phyloP scores from a whole-genome alignment of 176 grass and related monocot genomes.

The Urochloa ruziziensis region DNA sequence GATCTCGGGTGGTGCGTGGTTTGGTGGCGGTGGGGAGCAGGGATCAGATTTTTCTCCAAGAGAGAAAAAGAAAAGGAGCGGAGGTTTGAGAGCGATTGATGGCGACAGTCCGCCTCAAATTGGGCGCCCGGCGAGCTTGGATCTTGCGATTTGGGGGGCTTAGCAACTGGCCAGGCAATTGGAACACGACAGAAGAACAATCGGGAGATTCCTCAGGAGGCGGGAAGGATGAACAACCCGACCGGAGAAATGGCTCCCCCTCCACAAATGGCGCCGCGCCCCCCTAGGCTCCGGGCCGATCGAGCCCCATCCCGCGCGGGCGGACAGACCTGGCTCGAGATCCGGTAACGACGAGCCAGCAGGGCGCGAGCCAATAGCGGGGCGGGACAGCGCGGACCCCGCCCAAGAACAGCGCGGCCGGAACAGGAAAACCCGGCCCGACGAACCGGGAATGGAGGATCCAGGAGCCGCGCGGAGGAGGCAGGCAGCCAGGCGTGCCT shows the following conservation, averaged over 20 bases:
- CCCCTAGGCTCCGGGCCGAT: constrained; percentile 11
- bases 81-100: constrained; percentile 41
- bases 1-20: constrained; percentile 25
- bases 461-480: neutral
- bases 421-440: neutral
- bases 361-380: neutral
- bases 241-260: neutral
- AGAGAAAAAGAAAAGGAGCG: neutral
- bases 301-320: constrained; percentile 31
- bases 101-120: constrained; percentile 30
- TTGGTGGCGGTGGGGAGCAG: neutral
- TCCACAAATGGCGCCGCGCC: constrained; percentile 23
- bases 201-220: neutral
- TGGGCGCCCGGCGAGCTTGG: constrained; percentile 22
- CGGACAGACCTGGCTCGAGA: constrained; percentile 6
- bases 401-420: constrained; percentile 12
- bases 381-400: neutral
- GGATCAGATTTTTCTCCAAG: constrained; percentile 23
- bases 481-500: neutral
- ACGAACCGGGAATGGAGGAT: constrained; percentile 20
- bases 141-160: constrained; percentile 35
- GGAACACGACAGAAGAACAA: neutral
- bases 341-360: constrained; percentile 16
- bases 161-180: too few species aligned
- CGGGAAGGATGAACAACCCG: neutral